Conservation (phyloP, 2,329 filamentous ascomycete species). For the Leptographium flavum region DNA sequence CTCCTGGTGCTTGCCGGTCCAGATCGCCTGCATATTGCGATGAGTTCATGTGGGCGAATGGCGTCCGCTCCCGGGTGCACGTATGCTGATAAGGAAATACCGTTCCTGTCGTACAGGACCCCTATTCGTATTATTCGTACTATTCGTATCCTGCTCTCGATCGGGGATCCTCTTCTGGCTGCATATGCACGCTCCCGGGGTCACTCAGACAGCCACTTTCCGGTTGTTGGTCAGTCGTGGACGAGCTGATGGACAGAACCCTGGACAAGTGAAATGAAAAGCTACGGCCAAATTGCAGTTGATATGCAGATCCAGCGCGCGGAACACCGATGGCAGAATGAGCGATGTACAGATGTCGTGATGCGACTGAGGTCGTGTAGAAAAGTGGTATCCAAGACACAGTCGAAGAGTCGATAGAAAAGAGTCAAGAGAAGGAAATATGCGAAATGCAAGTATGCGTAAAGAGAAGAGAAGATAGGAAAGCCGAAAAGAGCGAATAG, state of each 20-base stretch:
- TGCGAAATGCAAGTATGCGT: not conserved
- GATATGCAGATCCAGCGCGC: too few relatives aligned
- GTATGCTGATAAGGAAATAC: not conserved
- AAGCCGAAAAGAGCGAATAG: conserved; percentile 2
- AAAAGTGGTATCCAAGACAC: not conserved
- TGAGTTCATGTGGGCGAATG: conserved; percentile 33
- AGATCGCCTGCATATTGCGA: conserved; percentile 38
- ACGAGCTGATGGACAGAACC: too few relatives aligned
- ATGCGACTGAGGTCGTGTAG: not conserved
- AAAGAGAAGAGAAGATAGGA: not conserved
- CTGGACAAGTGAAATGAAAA: too few relatives aligned
- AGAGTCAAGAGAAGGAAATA: not conserved
- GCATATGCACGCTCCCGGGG: not conserved
- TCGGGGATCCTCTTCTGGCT: conserved; percentile 1
- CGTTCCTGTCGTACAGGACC: conserved; percentile 1
- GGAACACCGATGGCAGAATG: too few relatives aligned
- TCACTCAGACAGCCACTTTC: too few relatives aligned
- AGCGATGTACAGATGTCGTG: too few relatives aligned
- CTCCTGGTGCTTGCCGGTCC: conserved; percentile 28
- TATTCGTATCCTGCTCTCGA: too few relatives aligned
- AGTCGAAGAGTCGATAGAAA: too few relatives aligned
- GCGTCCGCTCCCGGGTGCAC: conserved; percentile 11
- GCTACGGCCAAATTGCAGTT: too few relatives aligned
- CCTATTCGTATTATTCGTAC: not conserved
- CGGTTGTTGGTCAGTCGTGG: too few relatives aligned